A percentile compares a stretch with the other conserved stretches of the same genome.
phyloP scores from a whole-genome alignment of 805 yeast species.

The Kodamaea nitidulidarum region DNA sequence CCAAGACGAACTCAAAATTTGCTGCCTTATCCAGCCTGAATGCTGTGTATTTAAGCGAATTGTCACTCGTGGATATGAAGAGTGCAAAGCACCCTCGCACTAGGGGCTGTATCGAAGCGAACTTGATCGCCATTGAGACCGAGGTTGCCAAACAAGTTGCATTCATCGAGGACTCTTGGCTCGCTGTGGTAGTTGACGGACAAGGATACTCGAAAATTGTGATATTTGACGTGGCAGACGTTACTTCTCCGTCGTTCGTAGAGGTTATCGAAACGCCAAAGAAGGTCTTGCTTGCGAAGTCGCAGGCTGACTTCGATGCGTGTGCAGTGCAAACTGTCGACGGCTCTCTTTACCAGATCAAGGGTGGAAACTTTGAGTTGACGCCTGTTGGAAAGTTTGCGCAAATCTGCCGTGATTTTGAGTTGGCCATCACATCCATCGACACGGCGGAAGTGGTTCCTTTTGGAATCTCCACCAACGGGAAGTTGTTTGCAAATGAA shows the following conservation, averaged over 20 bases:
- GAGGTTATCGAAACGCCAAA: slow-evolving; percentile 42
- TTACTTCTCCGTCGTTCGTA: slow-evolving; percentile 37
- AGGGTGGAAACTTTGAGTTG: slow-evolving; percentile 16
- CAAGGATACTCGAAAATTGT: slow-evolving; percentile 47
- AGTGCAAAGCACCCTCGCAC: slow-evolving; percentile 46
- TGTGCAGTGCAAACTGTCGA: slow-evolving; percentile 60
- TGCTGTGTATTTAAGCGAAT: slow-evolving; percentile 34
- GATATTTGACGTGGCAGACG: slow-evolving; percentile 44
- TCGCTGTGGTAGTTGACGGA: slow-evolving; percentile 61
- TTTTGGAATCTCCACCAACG: slow-evolving; percentile 73
- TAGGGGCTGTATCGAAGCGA: slow-evolving; percentile 22
- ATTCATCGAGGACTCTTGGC: slow-evolving; percentile 45
- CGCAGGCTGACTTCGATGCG: slow-evolving; percentile 48
- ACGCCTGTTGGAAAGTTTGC: slow-evolving; percentile 53
- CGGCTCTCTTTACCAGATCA: slow-evolving; percentile 49
- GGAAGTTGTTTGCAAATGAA: slow-evolving; percentile 66
- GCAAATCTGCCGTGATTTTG: slow-evolving; percentile 58
- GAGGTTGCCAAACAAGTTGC: slow-evolving; percentile 63
- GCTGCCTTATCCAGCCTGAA: slow-evolving; percentile 53
- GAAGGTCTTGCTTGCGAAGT: slow-evolving; percentile 53
- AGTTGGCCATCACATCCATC: slow-evolving; percentile 32
- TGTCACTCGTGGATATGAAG: slow-evolving; percentile 47
- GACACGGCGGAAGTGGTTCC: slow-evolving; percentile 36
- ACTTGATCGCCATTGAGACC: slow-evolving; percentile 24
- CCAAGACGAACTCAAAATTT: slow-evolving; percentile 51